phyloP scores from a whole-genome alignment of 2,329 filamentous ascomycete genomes.

The Penicillium sp. region DNA sequence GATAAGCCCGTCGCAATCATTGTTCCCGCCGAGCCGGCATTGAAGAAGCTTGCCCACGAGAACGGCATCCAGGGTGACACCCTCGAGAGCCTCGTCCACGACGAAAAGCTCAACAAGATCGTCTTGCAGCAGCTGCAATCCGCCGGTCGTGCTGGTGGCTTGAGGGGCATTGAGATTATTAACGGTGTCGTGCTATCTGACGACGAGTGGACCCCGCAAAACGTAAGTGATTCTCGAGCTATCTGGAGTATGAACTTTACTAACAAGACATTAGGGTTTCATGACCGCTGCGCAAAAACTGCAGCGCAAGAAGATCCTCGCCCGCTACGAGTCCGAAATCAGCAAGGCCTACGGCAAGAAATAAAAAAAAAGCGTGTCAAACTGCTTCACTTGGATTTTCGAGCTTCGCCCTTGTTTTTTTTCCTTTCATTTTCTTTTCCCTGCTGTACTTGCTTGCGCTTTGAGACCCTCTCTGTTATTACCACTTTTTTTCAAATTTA shows the following conservation, averaged over 20 bases:
- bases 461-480: conserved; percentile 21
- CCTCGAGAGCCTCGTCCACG: conserved; percentile 65
- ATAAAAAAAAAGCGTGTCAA: conserved; percentile 20
- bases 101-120: conserved; percentile 43
- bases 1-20: conserved; percentile 81
- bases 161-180: conserved; percentile 45
- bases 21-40: conserved; percentile 57
- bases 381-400: conserved; percentile 9
- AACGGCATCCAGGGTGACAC: conserved; percentile 64
- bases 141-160: conserved; percentile 37
- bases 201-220: conserved; percentile 48
- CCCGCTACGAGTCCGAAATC: conserved; percentile 62
- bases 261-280: conserved; percentile 52
- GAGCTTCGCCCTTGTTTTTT: not conserved
- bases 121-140: conserved; percentile 45
- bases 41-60: conserved; percentile 57
- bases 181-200: conserved; percentile 47
- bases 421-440: not conserved
- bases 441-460: conserved; percentile 3
- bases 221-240: conserved; percentile 31
- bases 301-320: conserved; percentile 66
- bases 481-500: conserved; percentile 9
- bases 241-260: not conserved
- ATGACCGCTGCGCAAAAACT: conserved; percentile 72
- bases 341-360: conserved; percentile 58